These are phyloP conservation scores for Umbilicus rupestris DNA, from an alignment of 164 flowering plant genomes.

Conservation along the genomic window DNA sequence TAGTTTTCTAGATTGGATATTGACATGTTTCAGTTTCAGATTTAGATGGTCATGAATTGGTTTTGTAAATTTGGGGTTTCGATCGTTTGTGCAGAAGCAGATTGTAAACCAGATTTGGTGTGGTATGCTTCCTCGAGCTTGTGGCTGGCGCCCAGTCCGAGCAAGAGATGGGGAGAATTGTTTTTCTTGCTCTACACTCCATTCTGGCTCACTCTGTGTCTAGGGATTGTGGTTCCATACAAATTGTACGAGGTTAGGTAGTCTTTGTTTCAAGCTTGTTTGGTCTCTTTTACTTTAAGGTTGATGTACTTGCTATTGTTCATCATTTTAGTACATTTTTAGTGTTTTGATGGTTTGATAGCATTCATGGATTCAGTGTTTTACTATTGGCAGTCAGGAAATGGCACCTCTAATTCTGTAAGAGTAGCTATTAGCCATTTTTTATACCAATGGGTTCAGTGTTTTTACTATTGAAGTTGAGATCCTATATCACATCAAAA, in stretches of 20 bases:
- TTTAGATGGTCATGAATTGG: neutral
- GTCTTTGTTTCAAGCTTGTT: neutral
- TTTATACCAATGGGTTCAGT: too few species aligned
- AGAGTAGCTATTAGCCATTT: too few species aligned
- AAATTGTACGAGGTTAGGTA: conserved; percentile 87
- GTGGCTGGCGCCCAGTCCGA: conserved; percentile 79
- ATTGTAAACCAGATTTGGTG: neutral
- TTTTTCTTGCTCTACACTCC: conserved; percentile 86
- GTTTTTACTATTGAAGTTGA: too few species aligned
- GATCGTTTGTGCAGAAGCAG: neutral
- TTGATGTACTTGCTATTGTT: neutral
- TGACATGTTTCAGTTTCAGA: too few species aligned
- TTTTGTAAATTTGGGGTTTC: neutral
- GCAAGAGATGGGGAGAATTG: conserved; percentile 95
- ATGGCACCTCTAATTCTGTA: too few species aligned
- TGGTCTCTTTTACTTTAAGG: neutral
- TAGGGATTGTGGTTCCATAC: conserved; percentile 82
- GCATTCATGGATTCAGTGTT: too few species aligned
- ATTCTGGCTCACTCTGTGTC: conserved; percentile 90
- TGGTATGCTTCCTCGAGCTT: conserved; percentile 18
- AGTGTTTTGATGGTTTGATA: too few species aligned
- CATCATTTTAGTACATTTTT: too few species aligned
- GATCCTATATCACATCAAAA: too few species aligned
- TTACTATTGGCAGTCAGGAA: too few species aligned
- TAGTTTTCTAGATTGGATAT: neutral